Conservation (phyloP, 768 basidiomycete genomes). For the Pleurotus pulmonarius region DNA sequence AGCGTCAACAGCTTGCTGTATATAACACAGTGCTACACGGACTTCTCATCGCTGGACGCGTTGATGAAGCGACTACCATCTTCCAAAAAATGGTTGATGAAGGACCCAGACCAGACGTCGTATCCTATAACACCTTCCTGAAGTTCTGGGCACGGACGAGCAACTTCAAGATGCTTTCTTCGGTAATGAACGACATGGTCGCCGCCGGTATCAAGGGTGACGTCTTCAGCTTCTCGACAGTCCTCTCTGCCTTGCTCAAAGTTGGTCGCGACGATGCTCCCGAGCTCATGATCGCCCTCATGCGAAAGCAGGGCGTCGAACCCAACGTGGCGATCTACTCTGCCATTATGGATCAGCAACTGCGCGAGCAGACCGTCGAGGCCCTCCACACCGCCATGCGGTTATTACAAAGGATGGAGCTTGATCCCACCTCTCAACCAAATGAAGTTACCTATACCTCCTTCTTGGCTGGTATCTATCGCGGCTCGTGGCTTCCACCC, state of each 20-base stretch:
- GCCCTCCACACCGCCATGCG: conserved; percentile 61
- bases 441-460: conserved; percentile 85
- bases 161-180: conserved; percentile 60
- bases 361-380: conserved; percentile 50
- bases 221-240: conserved; percentile 82
- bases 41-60: conserved; percentile 44
- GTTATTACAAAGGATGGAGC: conserved; percentile 77
- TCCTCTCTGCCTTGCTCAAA: conserved; percentile 74
- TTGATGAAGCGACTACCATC: conserved; percentile 36
- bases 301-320: conserved; percentile 70
- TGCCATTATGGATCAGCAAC: conserved; percentile 73
- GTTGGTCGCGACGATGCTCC: conserved; percentile 66
- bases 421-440: conserved; percentile 42
- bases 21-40: conserved; percentile 79
- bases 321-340: conserved; percentile 78
- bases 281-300: conserved; percentile 59
- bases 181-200: conserved; percentile 54
- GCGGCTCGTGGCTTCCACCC: conserved; percentile 46
- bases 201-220: conserved; percentile 60
- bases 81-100: conserved; percentile 38
- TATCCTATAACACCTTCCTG: conserved; percentile 82
- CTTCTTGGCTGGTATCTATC: conserved; percentile 69
- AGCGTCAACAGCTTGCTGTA: conserved; percentile 34
- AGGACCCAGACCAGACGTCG: conserved; percentile 65
- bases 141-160: conserved; percentile 58